Evolutionary conservation across 352 stramenopile species (phyloP).

Genomic region (Albugo candida): DNA sequence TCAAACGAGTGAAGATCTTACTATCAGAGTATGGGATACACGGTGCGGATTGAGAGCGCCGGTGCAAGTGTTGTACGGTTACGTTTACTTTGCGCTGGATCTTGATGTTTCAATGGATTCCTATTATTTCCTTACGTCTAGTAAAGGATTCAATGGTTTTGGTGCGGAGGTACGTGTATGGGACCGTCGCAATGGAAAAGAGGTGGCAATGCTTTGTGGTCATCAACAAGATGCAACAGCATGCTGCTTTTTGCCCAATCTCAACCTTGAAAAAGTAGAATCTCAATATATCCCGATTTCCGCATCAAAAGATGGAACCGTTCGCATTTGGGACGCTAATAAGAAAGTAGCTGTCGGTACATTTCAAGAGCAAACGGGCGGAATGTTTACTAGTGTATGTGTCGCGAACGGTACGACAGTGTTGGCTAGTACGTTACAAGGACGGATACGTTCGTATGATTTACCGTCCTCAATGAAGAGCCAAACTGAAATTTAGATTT

Average conservation of each 20-base stretch:
- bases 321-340: conserved; percentile 44
- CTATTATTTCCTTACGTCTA: conserved; percentile 55
- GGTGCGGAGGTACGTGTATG: conserved; percentile 57
- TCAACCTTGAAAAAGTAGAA: neutral
- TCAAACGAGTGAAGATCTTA: conserved; percentile 68
- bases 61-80: conserved; percentile 33
- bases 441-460: conserved; percentile 21
- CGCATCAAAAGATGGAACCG: conserved; percentile 57
- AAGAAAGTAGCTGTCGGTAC: conserved; percentile 2
- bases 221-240: conserved; percentile 58
- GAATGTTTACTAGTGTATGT: conserved; percentile 51
- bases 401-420: conserved; percentile 14
- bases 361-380: conserved; percentile 17
- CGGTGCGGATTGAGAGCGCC: conserved; percentile 25
- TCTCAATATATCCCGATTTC: conserved; percentile 16
- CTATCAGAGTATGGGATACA: conserved; percentile 61
- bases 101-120: conserved; percentile 29
- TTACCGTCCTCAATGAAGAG: conserved; percentile 3
- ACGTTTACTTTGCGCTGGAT: conserved; percentile 63
- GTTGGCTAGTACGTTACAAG: conserved; percentile 36
- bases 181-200: conserved; percentile 45
- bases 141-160: conserved; percentile 72
- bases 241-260: conserved; percentile 35
- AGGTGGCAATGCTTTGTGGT: conserved; percentile 31
- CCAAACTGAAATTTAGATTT: no score